Base-by-base conservation (phyloP, 1,284 basidiomycete species). In the Wallemia ichthyophaga region DNA sequence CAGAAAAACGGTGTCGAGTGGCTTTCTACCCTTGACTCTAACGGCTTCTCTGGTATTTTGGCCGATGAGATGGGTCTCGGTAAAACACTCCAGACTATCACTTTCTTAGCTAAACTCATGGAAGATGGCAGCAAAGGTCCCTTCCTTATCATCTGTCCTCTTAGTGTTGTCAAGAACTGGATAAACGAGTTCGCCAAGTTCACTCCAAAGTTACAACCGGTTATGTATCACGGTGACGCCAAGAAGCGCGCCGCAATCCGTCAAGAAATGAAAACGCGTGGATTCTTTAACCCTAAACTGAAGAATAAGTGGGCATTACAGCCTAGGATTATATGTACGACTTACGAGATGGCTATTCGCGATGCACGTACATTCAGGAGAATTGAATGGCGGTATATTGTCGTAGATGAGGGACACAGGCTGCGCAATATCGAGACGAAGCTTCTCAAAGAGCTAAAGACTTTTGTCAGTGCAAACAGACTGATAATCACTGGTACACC, bases 41-140 rank as follows among this genome's bases (percentile, higher is more conserved):
- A 92, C 65, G 89, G 92, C 1, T 81, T 95, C 58, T 91, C 88
- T 33, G 91, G 92, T 1, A 95, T 95, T 61, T 70, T 96, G 27
- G 86, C 85, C 53, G 85, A 88, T 64, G 85, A 95, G 68, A 95
- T 95, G 89, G 89, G 89, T 31, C 73, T 94, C 0, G 88, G 86
- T 60, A 87, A 86, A 83, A 95, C 89, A 0, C 74, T 95, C 0
- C 89, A 95, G 74, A 86, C 82, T 0, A 94, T 95, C 58, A 79
- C 89, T 0, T 94, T 95, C 69, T 79, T 86, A 59, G 86, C 88
- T 0, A 83, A 89, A 69, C 75, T 95, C 0, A 81, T 86, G 28
- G 80, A 84, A 62, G 76, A 81, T 59, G 76, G 78, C 0, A 78
- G 81, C 53, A 79, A 77, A 67, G 78, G 77, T 2, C 88, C 88